Conservation (phyloP, 331 rosid species). For the Rhamnella rubrinervis region DNA sequence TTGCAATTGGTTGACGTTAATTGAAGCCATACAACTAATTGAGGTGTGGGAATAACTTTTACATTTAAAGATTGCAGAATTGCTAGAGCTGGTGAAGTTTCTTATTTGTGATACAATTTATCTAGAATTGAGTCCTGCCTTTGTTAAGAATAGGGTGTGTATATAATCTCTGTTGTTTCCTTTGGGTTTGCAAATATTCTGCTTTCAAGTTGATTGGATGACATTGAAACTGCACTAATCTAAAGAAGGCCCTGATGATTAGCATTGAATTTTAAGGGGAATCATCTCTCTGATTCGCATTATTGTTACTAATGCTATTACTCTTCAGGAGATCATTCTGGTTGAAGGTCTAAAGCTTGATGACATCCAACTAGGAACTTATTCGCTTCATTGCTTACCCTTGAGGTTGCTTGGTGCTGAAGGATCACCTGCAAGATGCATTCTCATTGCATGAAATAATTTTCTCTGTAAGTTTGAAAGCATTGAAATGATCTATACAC, state of each 20-base stretch:
- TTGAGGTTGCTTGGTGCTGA: slow-evolving; percentile 83
- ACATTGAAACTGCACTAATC: background rate
- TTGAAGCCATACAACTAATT: too few relatives aligned
- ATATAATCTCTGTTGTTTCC: too few relatives aligned
- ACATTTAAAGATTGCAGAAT: too few relatives aligned
- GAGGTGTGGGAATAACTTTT: too few relatives aligned
- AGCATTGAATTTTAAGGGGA: background rate
- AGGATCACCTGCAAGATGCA: slow-evolving; percentile 85
- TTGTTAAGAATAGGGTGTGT: too few relatives aligned
- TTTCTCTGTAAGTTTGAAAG: slow-evolving; percentile 6
- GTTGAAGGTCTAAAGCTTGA: slow-evolving; percentile 90
- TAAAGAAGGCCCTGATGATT: background rate
- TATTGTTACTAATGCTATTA: background rate
- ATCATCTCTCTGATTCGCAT: background rate
- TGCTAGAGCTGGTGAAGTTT: too few relatives aligned
- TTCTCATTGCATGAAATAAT: slow-evolving; percentile 46
- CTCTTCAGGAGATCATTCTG: slow-evolving; percentile 78
- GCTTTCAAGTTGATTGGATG: too few relatives aligned
- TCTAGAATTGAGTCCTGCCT: too few relatives aligned
- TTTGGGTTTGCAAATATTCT: too few relatives aligned
- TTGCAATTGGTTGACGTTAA: too few relatives aligned
- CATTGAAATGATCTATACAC: background rate
- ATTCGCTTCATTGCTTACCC: slow-evolving; percentile 74
- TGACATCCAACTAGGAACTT: slow-evolving; percentile 54
- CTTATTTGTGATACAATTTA: too few relatives aligned